Evolutionary conservation across 371 early-diverging fungal species (phyloP).

Genomic region (Thermomucor indicae-seudaticae): DNA sequence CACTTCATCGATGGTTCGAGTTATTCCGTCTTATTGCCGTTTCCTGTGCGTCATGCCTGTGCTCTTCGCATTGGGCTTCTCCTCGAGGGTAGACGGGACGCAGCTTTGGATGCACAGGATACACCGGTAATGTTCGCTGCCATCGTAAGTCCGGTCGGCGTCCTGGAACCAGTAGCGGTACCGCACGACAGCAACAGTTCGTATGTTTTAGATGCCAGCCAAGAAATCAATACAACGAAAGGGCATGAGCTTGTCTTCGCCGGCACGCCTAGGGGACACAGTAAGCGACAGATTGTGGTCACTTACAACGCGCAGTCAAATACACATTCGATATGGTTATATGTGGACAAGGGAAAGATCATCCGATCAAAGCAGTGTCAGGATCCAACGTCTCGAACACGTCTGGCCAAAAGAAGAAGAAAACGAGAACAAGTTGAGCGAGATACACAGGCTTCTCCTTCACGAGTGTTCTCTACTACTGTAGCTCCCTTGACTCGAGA

Average conservation of each 20-base stretch:
- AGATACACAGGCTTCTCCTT: neutral
- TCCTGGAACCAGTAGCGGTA: conserved; percentile 5
- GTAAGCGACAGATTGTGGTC: conserved; percentile 7
- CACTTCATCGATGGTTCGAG: conserved; percentile 13
- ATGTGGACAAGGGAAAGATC: conserved; percentile 1
- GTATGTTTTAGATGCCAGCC: neutral
- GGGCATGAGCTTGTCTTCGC: conserved; percentile 13
- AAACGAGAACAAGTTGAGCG: conserved; percentile 2
- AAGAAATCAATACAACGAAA: neutral
- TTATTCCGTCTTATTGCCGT: conserved; percentile 11
- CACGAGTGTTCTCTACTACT: too few relatives aligned
- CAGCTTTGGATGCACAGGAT: conserved; percentile 1
- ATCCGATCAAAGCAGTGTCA: neutral
- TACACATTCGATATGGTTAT: conserved; percentile 9
- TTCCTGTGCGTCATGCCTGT: conserved; percentile 9
- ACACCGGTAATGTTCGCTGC: conserved; percentile 1
- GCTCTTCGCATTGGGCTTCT: conserved; percentile 12
- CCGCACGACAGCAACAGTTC: neutral
- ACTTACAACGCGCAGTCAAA: conserved; percentile 4
- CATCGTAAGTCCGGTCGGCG: conserved; percentile 5
- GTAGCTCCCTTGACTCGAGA: conserved; percentile 6
- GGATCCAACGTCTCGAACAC: neutral
- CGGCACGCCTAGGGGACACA: neutral
- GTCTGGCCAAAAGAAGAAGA: neutral
- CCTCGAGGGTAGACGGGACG: conserved; percentile 7